These are phyloP conservation scores for Penicillium polonicum DNA, from an alignment of 2,329 filamentous ascomycete genomes.

Conservation along the genomic window DNA sequence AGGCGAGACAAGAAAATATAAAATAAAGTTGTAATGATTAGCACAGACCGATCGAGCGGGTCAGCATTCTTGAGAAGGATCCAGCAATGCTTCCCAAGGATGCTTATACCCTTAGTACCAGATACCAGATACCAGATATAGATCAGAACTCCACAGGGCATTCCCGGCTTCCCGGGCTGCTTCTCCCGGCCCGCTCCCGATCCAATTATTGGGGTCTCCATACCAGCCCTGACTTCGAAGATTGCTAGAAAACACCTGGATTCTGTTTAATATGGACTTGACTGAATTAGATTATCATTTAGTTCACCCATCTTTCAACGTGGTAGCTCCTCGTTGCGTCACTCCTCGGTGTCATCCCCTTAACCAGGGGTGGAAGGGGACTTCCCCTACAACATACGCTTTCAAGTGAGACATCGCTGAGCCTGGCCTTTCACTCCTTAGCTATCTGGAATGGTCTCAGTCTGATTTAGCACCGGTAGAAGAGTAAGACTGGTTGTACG, in stretches of 20 bases:
- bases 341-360: not conserved
- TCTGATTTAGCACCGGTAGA: not conserved
- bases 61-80: conserved; percentile 15
- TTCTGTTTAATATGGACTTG: not conserved
- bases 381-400: not conserved
- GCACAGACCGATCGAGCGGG: conserved; percentile 18
- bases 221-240: not conserved
- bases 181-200: conserved; percentile 5
- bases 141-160: not conserved
- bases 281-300: not conserved
- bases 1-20: not conserved
- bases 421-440: not conserved
- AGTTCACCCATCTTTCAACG: not conserved
- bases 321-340: not conserved
- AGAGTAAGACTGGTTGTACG: not conserved
- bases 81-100: conserved; percentile 9
- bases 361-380: not conserved
- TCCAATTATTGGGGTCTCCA: not conserved
- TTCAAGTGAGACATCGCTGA: not conserved
- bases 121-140: not conserved
- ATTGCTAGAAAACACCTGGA: not conserved
- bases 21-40: conserved; percentile 2
- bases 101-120: no score
- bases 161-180: conserved; percentile 11
- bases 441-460: not conserved